Percentiles rank a stretch among this genome's conserved stretches.
phyloP scores from a whole-genome alignment of 1,284 basidiomycete species.

The Cryptococcus hybrid region DNA sequence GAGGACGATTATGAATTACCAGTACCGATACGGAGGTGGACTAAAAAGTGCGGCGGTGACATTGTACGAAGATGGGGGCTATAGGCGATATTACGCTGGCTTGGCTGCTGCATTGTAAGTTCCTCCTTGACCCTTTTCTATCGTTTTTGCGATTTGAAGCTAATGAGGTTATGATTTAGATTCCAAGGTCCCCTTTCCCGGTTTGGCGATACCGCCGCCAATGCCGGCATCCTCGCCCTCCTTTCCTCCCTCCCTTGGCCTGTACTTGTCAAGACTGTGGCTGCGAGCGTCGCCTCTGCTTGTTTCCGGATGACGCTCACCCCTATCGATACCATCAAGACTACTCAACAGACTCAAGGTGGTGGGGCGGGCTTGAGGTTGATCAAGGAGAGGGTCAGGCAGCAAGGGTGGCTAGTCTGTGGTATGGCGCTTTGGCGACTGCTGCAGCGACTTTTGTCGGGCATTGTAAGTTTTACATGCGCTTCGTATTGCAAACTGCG shows the following conservation, averaged over 20 bases:
- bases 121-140: slow-evolving; percentile 40
- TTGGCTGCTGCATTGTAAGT: slow-evolving; percentile 71
- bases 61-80: slow-evolving; percentile 75
- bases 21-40: slow-evolving; percentile 65
- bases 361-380: slow-evolving; percentile 61
- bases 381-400: slow-evolving; percentile 65
- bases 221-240: slow-evolving; percentile 46
- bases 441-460: slow-evolving; percentile 91
- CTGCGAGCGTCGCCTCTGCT: slow-evolving; percentile 55
- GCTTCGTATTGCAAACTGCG: neutral
- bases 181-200: slow-evolving; percentile 53
- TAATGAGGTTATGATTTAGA: slow-evolving; percentile 10
- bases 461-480: slow-evolving; percentile 60
- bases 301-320: slow-evolving; percentile 78
- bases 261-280: slow-evolving; percentile 46
- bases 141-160: neutral
- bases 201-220: slow-evolving; percentile 79
- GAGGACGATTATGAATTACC: slow-evolving; percentile 89
- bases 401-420: slow-evolving; percentile 70
- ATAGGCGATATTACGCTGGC: slow-evolving; percentile 76
- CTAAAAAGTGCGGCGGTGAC: slow-evolving; percentile 64
- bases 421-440: slow-evolving; percentile 84
- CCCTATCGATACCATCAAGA: slow-evolving; percentile 87
- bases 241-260: slow-evolving; percentile 37
- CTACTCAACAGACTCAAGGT: slow-evolving; percentile 86